These are phyloP conservation scores for Spinellus fusiger DNA, from an alignment of 192 early-diverging fungal species.

Conservation along the genomic window DNA sequence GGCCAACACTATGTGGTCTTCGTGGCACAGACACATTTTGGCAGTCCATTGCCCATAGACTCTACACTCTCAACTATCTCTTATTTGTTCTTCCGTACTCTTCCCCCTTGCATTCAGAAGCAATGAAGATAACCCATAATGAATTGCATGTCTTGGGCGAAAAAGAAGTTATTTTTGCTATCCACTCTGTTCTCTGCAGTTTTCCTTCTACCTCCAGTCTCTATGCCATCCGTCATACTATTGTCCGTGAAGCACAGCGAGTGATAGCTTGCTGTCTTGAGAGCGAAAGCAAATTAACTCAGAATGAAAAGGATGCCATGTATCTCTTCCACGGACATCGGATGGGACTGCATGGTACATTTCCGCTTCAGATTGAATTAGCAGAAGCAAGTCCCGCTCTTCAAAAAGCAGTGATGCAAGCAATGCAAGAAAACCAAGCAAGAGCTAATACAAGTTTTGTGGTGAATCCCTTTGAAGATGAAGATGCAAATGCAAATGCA, in stretches of 20 bases:
- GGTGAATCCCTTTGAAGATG: conserved; percentile 30
- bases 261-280: conserved; percentile 25
- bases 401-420: background rate
- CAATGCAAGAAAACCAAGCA: background rate
- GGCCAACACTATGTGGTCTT: background rate
- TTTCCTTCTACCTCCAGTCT: background rate
- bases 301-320: conserved; percentile 32
- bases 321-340: conserved; percentile 34
- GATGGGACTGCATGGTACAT: conserved; percentile 14
- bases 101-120: background rate
- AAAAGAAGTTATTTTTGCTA: conserved; percentile 17
- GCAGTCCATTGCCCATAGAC: conserved; percentile 13
- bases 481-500: background rate
- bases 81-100: conserved; percentile 17
- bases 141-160: conserved; percentile 2
- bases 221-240: background rate
- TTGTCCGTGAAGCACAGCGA: conserved; percentile 6
- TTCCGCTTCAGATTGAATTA: conserved; percentile 8
- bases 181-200: conserved; percentile 7
- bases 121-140: background rate
- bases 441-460: background rate
- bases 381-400: conserved; percentile 9
- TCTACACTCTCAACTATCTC: conserved; percentile 29
- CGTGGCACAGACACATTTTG: conserved; percentile 21
- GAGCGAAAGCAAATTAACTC: conserved; percentile 28